phyloP scores from a whole-genome alignment of 1,284 basidiomycete species.

The Irpex lacteus region DNA sequence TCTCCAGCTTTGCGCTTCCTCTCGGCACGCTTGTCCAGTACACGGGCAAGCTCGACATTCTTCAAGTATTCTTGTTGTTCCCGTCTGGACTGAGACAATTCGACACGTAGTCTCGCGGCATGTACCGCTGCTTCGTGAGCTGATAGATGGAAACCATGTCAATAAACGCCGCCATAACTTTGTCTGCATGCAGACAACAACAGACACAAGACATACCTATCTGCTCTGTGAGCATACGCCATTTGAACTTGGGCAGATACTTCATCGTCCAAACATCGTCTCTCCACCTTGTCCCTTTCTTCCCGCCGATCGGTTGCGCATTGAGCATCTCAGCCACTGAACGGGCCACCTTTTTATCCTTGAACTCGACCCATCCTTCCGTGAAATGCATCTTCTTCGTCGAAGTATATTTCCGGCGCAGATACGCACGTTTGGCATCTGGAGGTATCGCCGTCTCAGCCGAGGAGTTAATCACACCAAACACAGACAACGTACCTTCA shows the following conservation, averaged over 20 bases:
- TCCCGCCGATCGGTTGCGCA: conserved; percentile 93
- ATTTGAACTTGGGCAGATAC: conserved; percentile 96
- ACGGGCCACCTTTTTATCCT: conserved; percentile 88
- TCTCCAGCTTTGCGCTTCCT: conserved; percentile 46
- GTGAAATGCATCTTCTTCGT: conserved; percentile 87
- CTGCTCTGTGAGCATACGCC: conserved; percentile 99
- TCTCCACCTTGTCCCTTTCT: conserved; percentile 88
- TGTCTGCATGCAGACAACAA: background rate
- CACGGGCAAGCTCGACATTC: conserved; percentile 94
- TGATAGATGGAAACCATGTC: conserved; percentile 29
- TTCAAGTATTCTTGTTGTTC: conserved; percentile 94
- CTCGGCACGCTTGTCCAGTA: conserved; percentile 83
- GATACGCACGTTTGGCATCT: conserved; percentile 79
- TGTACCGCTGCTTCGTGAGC: conserved; percentile 94
- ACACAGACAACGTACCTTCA: conserved; percentile 54
- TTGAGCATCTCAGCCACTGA: conserved; percentile 95
- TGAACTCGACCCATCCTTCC: conserved; percentile 99
- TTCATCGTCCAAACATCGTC: conserved; percentile 99
- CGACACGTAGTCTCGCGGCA: conserved; percentile 83
- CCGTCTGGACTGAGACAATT: conserved; percentile 82
- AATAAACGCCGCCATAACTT: background rate
- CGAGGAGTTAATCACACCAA: background rate
- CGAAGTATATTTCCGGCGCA: conserved; percentile 72
- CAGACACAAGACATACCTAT: conserved; percentile 69
- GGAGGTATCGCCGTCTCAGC: conserved; percentile 4